Conservation (phyloP, 495 filamentous ascomycete genomes). For the Talaromyces ruber region DNA sequence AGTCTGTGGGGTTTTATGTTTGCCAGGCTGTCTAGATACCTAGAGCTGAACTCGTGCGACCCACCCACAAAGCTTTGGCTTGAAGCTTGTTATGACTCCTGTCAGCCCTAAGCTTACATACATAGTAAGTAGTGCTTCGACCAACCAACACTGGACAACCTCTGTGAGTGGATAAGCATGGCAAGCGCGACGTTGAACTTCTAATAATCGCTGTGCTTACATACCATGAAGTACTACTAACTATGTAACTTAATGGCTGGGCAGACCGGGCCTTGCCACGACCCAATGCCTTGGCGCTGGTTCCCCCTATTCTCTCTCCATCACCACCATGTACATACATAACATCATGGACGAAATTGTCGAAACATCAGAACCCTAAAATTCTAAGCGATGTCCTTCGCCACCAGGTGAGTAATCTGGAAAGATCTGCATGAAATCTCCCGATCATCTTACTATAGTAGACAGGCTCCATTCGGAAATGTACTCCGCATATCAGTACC, state of each 20-base stretch:
- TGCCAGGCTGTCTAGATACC: not conserved
- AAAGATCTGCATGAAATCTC: not conserved
- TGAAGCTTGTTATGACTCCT: not conserved
- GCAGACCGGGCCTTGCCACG: not conserved
- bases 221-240: too few relatives aligned
- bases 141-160: too few relatives aligned
- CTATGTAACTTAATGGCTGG: too few relatives aligned
- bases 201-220: too few relatives aligned
- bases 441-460: not conserved
- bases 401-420: not conserved
- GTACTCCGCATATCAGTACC: not conserved
- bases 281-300: not conserved
- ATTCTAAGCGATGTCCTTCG: not conserved
- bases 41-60: not conserved
- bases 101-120: not conserved
- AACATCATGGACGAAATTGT: too few relatives aligned
- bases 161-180: too few relatives aligned
- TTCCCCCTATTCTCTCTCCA: not conserved
- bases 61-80: not conserved
- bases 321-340: not conserved
- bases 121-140: too few relatives aligned
- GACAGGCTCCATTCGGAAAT: not conserved
- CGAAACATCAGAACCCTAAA: not conserved
- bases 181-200: too few relatives aligned
- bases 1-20: not conserved